These are phyloP conservation scores for Pseudotulostoma volvatum DNA, from an alignment of 495 filamentous ascomycete species.

Conservation along the genomic window DNA sequence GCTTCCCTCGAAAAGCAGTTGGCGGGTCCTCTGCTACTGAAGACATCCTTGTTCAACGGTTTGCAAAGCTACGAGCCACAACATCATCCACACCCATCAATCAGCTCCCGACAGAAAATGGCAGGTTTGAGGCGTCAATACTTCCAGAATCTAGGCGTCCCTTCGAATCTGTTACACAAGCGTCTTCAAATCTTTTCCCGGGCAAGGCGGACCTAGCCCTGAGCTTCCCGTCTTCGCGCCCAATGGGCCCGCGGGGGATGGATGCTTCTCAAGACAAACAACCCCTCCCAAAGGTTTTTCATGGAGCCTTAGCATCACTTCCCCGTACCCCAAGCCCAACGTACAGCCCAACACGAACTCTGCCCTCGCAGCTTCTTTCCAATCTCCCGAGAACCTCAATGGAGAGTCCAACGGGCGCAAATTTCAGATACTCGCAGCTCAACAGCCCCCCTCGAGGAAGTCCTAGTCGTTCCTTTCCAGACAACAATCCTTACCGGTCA, in stretches of 20 bases:
- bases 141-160: no score
- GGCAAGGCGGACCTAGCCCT: constrained; percentile 12
- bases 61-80: constrained; percentile 25
- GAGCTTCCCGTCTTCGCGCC: constrained; percentile 19
- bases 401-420: constrained; percentile 22
- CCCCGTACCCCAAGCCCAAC: constrained; percentile 71
- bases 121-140: no score
- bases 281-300: constrained; percentile 33
- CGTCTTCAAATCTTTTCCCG: constrained; percentile 1
- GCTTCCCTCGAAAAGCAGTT: constrained; percentile 6
- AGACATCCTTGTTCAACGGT: constrained; percentile 29
- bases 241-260: constrained; percentile 41
- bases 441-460: constrained; percentile 22
- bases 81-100: constrained; percentile 5
- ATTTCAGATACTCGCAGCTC: constrained; percentile 24
- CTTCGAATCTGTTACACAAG: no score
- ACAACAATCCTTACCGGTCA: constrained; percentile 29
- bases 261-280: constrained; percentile 38
- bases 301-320: constrained; percentile 24
- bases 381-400: constrained; percentile 35
- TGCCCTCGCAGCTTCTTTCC: constrained; percentile 25
- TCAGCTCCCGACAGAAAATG: not conserved
- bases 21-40: constrained; percentile 17
- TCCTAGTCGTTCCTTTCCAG: constrained; percentile 18
- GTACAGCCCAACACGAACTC: constrained; percentile 51